Base-by-base conservation (phyloP, 805 yeast species). In the Zygosaccharomyces gambellarensis region DNA sequence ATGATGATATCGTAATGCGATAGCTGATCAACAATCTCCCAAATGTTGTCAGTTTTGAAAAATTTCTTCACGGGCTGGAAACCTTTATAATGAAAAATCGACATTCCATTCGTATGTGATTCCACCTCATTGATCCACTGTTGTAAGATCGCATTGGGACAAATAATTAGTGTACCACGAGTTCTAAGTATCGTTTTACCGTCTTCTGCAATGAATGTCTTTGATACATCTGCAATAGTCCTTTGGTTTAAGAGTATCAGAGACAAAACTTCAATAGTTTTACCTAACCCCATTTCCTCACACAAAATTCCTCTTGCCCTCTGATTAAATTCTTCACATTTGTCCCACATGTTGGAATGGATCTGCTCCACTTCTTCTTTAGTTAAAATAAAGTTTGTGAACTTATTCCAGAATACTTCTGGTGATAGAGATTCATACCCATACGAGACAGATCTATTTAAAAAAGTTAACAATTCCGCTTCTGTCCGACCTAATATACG, bases 211-310 rank as follows among this genome's bases (percentile, higher is more conserved):
- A 48, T 25, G 30, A 50, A 59, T 11, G 52, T 44, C 36, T 12
- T 36, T 6, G 21, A 42, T 21, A 39, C 7, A 5, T 39, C 42
- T 19, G 43, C 31, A 1, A 40, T 28, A 6, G 9, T 22, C 12
- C 97, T 68, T 29, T 72, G 81, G 63, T 94, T 85, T 44, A 82
- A 60, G 1, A 81, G 61, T 0, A 85, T 68, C 36, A 92, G 69
- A 0, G 95, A 73, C 2, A 87, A 72, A 11, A 90, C 73, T 63
- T 94, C 99, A 3, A 94, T 82, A 0, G 99, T 92, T 62, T 94
- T 94, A 0, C 99, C 99, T 6, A 94, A 74, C 0, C 99, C 99
- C 99, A 94, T 94, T 66, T 94, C 99, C 60, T 92, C 99, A 1
- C 94, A 85, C 30, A 94, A 65, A 6, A 94, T 69, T 0, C 95